These are phyloP conservation scores for Verticillium dahliae DNA, from an alignment of 2,329 filamentous ascomycete genomes.

Conservation along the genomic window DNA sequence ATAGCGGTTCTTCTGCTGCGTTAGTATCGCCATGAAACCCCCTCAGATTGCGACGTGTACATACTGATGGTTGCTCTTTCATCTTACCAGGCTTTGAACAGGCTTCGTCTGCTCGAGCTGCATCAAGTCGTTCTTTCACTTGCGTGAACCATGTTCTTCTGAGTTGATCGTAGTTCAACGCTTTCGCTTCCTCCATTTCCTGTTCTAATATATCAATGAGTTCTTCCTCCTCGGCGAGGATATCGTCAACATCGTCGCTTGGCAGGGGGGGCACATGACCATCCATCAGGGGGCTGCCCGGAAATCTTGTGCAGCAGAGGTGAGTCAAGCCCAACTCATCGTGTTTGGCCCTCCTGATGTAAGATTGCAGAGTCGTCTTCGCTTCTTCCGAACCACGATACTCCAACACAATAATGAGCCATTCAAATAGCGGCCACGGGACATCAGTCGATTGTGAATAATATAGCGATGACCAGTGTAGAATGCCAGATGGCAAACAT, in stretches of 20 bases:
- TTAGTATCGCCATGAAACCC: no score
- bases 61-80: no score
- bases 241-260: not conserved
- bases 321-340: conserved; percentile 2
- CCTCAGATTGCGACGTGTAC: no score
- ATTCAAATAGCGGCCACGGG: no score
- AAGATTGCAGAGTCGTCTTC: not conserved
- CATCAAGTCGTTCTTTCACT: not conserved
- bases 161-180: not conserved
- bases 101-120: no score
- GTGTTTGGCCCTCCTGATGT: not conserved
- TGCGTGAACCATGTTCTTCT: not conserved
- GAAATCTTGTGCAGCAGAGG: not conserved
- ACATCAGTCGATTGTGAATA: no score
- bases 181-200: not conserved
- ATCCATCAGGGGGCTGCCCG: rapidly evolving
- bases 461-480: no score
- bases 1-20: no score
- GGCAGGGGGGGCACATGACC: no score
- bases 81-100: no score
- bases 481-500: no score
- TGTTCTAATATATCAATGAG: not conserved
- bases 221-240: not conserved
- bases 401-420: no score
- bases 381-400: not conserved